Percentiles rank a stretch among this genome's conserved stretches.
Evolutionary conservation across 257 asterid species (phyloP).

Genomic region (Solanum phureja): DNA sequence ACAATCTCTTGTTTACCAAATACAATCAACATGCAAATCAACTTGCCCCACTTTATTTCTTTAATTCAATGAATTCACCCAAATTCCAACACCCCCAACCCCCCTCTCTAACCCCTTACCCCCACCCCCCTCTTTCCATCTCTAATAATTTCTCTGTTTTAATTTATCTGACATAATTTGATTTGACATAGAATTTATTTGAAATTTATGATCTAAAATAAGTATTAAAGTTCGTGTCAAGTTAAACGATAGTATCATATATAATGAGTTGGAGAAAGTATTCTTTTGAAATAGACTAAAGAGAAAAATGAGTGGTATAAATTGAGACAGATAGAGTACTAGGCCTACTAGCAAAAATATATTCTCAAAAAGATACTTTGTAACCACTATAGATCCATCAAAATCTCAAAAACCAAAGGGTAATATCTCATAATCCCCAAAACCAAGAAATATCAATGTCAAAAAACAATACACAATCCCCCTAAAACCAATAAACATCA

Average conservation of each 20-base stretch:
- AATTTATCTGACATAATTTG: background rate
- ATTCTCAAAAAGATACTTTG: background rate
- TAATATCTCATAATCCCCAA: background rate
- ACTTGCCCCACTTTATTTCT: slow-evolving; percentile 5
- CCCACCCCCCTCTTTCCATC: background rate
- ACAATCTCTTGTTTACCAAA: background rate
- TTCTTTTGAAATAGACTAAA: background rate
- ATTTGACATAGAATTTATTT: fast-evolving
- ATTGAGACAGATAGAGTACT: background rate
- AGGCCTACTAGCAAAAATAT: background rate
- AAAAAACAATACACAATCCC: background rate
- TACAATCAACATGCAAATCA: background rate
- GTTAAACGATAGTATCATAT: no score
- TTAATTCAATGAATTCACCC: slow-evolving; percentile 22
- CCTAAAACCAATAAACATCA: background rate
- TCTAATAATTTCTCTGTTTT: no score
- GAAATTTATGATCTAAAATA: background rate
- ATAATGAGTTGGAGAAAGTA: no score
- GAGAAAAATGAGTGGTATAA: fast-evolving
- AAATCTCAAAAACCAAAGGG: background rate
- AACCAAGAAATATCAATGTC: background rate
- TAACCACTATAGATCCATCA: slow-evolving; percentile 1
- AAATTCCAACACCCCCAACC: background rate
- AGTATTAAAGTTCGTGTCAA: no score
- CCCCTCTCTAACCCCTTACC: background rate